These are phyloP conservation scores for Ulvella scutata DNA, from an alignment of 139 green algal species.

Conservation along the genomic window DNA sequence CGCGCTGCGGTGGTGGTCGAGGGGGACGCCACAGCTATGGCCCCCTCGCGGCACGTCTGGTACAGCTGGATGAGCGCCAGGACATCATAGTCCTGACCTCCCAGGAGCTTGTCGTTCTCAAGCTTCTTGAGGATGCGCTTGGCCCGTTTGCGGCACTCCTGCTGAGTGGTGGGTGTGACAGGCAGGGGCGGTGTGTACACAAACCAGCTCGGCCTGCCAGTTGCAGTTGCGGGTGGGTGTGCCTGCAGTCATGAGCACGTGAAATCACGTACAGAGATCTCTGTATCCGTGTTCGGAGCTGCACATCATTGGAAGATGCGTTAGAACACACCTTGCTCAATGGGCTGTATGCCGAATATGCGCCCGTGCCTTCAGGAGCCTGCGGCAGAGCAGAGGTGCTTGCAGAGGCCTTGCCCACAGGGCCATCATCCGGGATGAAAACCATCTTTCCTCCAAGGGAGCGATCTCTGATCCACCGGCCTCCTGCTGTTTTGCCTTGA, in stretches of 20 bases:
- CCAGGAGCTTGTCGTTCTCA: slow-evolving; percentile 1
- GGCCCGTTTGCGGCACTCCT: background rate
- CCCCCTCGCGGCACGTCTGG: background rate
- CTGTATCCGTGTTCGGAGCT: no score
- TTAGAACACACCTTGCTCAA: no score
- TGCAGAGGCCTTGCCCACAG: no score
- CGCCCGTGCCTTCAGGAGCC: no score
- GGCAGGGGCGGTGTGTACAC: background rate
- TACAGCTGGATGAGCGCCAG: background rate
- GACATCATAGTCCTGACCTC: background rate
- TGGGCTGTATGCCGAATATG: no score
- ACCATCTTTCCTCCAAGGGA: background rate
- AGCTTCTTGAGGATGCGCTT: background rate
- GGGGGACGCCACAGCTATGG: background rate
- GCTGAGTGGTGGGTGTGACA: background rate
- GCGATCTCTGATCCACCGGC: background rate
- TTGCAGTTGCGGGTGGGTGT: no score
- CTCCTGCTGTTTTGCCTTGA: background rate
- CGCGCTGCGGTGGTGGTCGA: background rate
- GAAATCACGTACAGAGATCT: no score
- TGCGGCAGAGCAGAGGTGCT: no score
- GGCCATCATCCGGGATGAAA: background rate
- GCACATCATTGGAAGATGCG: no score
- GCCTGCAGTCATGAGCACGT: no score
- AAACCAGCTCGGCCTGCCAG: background rate